Evolutionary conservation across 73 alveolate species (phyloP), one percentile per base, ranked within the genome.

Genomic region (Uronychia setigera): DNA sequence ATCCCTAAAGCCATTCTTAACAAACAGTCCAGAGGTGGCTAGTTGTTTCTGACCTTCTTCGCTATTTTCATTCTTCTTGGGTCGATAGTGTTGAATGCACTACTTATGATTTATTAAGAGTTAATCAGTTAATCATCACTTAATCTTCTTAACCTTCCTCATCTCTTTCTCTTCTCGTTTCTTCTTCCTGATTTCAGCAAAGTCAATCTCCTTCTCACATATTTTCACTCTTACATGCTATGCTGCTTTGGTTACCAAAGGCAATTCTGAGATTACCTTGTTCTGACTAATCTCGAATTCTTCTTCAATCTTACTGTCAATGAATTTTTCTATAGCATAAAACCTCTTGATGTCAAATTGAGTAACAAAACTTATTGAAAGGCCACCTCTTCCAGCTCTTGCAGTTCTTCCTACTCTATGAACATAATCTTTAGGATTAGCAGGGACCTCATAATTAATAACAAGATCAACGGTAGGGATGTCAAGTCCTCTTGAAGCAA

Each of bases 391-490:
- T 0, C 99, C 99, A 19, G 98, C 98, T 93, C 99, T 95, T 0
- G 98, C 99, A 26, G 99, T 98, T 95, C 99, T 94, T 59, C 99
- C 99, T 14, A 97, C 98, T 76, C 99, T 94, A 82, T 98, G 99
- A n/a, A 95, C 92, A 87, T 91, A 95, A 80, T 95, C 97, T 31
- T 84, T 87, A 46, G 99, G 95, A 30, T 92, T 84, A 76, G 81
- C 79, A 0, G 99, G 99, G 81, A 95, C 88, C 78, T 95, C 99
- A 83, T 88, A 95, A 91, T 95, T 95, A 27, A 95, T 80, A 1
- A 95, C 98, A 74, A 87, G 83, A 75, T 95, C 94, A 14, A 95
- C 97, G 32, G 80, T 87, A n/a, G 96, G 97, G 35, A 95, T 95
- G 81, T 95, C 99, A 32, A 95, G 87, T 13, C 99, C 99, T 84